Evolutionary conservation across 2,329 filamentous ascomycete species (phyloP), one percentile per base, ranked within the genome.

Genomic region (Tolypocladium ovalisporum): DNA sequence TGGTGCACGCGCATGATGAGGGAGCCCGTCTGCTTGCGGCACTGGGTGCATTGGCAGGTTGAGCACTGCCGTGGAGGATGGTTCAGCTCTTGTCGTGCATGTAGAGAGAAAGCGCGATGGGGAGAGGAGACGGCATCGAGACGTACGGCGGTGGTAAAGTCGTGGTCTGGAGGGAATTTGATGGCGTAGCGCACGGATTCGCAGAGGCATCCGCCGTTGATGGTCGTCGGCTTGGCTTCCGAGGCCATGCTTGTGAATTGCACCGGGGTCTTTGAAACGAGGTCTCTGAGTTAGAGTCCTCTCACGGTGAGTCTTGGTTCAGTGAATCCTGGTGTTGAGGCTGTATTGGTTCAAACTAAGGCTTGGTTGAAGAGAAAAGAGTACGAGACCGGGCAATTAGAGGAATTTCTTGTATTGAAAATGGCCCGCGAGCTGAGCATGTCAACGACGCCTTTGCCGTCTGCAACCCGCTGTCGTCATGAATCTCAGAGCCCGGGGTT

Each of bases 41-140:
- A 82, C 64, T 81, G 79, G 8, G 76, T 77, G 69, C 80, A 83
- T 62, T 82, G 79, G 64, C 79, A 83, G 8, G 75, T 79, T 52
- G 67, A 65, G 59, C 71, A 71, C 76, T 78, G 54, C n/a, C 5
- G 35, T 10, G 19, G 47, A 12, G 6, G 19, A n/a, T n/a, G n/a
- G n/a, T n/a, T 42, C 19, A 42, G 39, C n/a, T 42, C 7, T 9
- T 22, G n/a, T 2, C 2, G 19, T 22, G 39, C 2, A 1, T 8
- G 22, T n/a, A n/a, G n/a, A n/a, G n/a, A n/a, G n/a, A n/a, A 29
- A 13, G 42, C 3, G 42, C 5, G 42, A 27, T n/a, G 22, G 22
- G 1, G 22, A 22, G 13, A 24, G 40, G 40, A 22, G 40, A 10
- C 4, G 17, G 40, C 17, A 44, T 10, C n/a, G 4, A 17, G 12